Conservation (phyloP, 805 yeast species). For the Yarrowia porcina region DNA sequence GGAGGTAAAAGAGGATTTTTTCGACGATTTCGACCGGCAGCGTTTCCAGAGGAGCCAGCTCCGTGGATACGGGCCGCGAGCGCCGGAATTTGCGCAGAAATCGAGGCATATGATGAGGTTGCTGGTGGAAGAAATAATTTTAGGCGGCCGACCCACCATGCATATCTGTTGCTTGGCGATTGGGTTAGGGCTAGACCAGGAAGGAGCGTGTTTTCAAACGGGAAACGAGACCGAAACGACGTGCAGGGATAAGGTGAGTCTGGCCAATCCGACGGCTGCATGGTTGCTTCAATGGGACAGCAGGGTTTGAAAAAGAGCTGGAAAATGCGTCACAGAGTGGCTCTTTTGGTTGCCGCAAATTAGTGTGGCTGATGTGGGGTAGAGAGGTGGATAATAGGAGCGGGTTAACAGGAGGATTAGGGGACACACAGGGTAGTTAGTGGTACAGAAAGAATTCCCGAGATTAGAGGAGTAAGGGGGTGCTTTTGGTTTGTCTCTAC, state of each 20-base stretch:
- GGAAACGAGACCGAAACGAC: background rate
- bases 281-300: no score
- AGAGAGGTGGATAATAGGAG: no score
- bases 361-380: background rate
- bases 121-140: background rate
- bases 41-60: conserved; percentile 10
- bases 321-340: no score
- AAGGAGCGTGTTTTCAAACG: no score
- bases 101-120: background rate
- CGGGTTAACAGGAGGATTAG: no score
- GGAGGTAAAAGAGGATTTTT: background rate
- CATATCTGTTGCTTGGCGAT: conserved; percentile 10
- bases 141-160: background rate
- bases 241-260: conserved; percentile 5
- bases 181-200: background rate
- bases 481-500: no score
- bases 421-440: no score
- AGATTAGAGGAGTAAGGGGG: no score
- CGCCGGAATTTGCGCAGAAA: conserved; percentile 19
- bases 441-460: no score
- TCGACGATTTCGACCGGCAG: conserved; percentile 20
- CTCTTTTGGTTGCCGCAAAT: no score
- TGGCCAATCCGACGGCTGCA: background rate
- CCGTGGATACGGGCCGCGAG: background rate
- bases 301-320: no score